Evolutionary conservation across 2,329 filamentous ascomycete genomes (phyloP).

Genomic region (Aspergillus terreus): DNA sequence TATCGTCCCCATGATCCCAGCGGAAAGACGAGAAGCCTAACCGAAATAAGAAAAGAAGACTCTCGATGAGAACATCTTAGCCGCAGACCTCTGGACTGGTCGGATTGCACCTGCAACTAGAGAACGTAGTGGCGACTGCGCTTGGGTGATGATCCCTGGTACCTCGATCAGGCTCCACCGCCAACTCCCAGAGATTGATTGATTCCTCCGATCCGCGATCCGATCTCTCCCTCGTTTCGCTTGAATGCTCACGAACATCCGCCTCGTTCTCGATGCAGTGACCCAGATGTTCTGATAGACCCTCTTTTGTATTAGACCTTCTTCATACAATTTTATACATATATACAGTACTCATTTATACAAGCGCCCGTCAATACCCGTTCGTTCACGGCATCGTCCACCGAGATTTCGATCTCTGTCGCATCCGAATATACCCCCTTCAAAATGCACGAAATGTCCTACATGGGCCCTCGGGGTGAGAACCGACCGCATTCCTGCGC

Average conservation of each 20-base stretch:
- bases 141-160: background rate
- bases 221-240: background rate
- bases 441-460: conserved; percentile 42
- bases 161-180: background rate
- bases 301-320: background rate
- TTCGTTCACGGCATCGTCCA: too few species aligned
- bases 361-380: too few species aligned
- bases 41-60: too few species aligned
- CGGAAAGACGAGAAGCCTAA: too few species aligned
- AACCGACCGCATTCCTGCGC: conserved; percentile 2
- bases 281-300: background rate
- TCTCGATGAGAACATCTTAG: too few species aligned
- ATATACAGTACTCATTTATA: too few species aligned
- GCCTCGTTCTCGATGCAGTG: background rate
- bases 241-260: background rate
- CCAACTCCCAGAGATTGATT: background rate
- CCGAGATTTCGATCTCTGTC: too few species aligned
- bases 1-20: too few species aligned
- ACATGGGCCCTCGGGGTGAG: conserved; percentile 39
- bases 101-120: background rate
- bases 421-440: background rate
- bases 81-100: too few species aligned
- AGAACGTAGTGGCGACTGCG: background rate
- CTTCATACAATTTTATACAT: too few species aligned
- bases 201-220: background rate